phyloP scores from a whole-genome alignment of 495 filamentous ascomycete genomes.

The Aspergillus leporis region DNA sequence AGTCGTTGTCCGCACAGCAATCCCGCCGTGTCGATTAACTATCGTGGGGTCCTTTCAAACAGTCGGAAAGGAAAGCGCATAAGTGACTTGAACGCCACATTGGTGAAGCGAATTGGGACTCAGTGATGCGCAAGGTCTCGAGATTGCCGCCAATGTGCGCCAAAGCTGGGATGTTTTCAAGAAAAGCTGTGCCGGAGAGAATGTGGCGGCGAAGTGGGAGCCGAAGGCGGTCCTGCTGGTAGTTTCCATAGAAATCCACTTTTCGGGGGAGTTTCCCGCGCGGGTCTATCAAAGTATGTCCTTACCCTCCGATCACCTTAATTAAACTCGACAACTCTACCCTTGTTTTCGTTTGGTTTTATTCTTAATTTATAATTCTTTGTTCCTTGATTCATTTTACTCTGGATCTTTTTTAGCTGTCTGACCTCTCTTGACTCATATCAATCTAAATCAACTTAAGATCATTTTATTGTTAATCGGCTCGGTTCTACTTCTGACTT shows the following conservation, averaged over 20 bases:
- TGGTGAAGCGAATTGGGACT: conserved; percentile 22
- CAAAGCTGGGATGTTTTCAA: neutral
- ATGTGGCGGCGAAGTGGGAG: conserved; percentile 17
- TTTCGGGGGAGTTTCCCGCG: conserved; percentile 1
- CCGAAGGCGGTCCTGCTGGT: conserved; percentile 13
- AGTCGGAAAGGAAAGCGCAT: conserved; percentile 41
- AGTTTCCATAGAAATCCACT: neutral
- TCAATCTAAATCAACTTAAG: too few species aligned
- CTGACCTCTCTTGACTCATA: too few species aligned
- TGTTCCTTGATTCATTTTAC: too few species aligned
- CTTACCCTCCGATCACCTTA: neutral
- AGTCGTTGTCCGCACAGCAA: conserved; percentile 18
- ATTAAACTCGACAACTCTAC: neutral
- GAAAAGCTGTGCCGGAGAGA: conserved; percentile 14
- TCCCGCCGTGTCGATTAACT: conserved; percentile 23
- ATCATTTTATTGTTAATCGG: too few species aligned
- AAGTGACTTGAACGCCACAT: conserved; percentile 48
- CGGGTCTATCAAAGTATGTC: neutral
- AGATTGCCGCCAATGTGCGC: conserved; percentile 11
- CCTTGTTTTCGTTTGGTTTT: neutral
- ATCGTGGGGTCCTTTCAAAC: conserved; percentile 41
- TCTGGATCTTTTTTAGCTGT: too few species aligned
- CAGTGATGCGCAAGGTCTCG: conserved; percentile 20
- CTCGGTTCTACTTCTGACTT: too few species aligned
- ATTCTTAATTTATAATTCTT: neutral